Base-by-base conservation (phyloP, 129 eudicot genomes). In the Pseudognaphalium luteoalbum region DNA sequence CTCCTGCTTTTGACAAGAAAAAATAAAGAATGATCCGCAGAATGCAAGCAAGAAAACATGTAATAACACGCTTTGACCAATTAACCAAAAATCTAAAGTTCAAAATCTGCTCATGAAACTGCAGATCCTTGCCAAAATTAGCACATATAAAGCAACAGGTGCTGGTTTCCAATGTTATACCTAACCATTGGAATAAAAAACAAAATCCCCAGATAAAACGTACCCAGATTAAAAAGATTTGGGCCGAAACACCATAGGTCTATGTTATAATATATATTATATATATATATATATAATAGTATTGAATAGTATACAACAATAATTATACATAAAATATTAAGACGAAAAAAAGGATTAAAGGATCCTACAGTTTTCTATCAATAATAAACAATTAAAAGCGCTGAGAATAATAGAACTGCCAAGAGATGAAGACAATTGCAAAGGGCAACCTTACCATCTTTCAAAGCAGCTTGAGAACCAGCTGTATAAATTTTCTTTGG, bases 401-500 rank as follows among this genome's bases (percentile, higher is more conserved):
- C 5, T 20, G 10, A 60, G 39, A 72, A 61, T 51, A 51, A 72
- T 39, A 71, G 28, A 54, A 61, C 5, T 60, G 29, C 19, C n/a
- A 81, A 14, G 77, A 70, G 16, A 73, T 10, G 32, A 59, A 78
- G 39, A 67, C 39, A 52, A 66, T 15, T 47, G 74, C 77, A 71
- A 44, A 70, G 63, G 60, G 77, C 30, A 78, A 72, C 51, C 35
- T 59, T 84, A 94, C 97, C 97, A 73, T 88, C 93, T 72, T 80
- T 80, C 68, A 66, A 66, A 33, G 76, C 70, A 21, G 60, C 79
- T 54, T 76, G 80, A 80, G 87, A 58, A 37, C 96, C 88, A 67
- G 87, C 78, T 25, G 93, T 80, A 81, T 94, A 91, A 25, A 89
- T 66, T 37, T 89, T 87, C 77, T 94, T 94, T 2, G 99, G 85